phyloP scores from a whole-genome alignment of 2,329 filamentous ascomycete species.

The Cordyceps militaris region DNA sequence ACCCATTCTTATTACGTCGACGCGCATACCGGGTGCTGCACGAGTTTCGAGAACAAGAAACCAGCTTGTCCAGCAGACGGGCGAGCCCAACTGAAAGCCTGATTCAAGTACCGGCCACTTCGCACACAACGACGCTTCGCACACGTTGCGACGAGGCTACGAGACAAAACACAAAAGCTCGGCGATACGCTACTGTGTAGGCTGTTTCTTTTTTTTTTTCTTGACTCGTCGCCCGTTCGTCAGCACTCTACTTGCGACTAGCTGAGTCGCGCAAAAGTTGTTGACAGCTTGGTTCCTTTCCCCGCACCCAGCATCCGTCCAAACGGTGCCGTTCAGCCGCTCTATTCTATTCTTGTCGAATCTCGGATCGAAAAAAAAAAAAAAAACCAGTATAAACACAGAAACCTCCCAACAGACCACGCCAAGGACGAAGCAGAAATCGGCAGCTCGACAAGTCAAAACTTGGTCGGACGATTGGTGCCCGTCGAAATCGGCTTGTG shows the following conservation, averaged over 20 bases:
- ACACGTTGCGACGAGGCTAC: neutral
- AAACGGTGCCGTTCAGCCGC: too few species aligned
- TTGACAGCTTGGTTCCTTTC: neutral
- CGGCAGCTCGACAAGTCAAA: neutral
- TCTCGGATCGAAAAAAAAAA: too few species aligned
- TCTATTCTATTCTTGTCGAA: too few species aligned
- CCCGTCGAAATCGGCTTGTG: neutral
- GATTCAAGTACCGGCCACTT: neutral
- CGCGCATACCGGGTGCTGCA: neutral
- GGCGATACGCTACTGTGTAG: neutral
- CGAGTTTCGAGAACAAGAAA: neutral
- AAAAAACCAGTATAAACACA: too few species aligned
- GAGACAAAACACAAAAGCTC: neutral
- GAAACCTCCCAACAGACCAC: neutral
- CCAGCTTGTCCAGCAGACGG: neutral
- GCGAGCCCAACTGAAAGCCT: slow-evolving; percentile 2
- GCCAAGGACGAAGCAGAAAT: neutral
- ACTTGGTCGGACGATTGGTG: neutral
- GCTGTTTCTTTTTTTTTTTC: neutral
- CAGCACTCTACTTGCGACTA: neutral
- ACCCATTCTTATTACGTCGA: slow-evolving; percentile 3
- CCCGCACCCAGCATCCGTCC: too few species aligned
- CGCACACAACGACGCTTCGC: slow-evolving; percentile 1
- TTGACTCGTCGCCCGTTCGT: neutral
- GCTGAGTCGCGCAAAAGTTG: neutral